Base-by-base conservation (phyloP, 306 rosid species). In the Medicago arabica region DNA sequence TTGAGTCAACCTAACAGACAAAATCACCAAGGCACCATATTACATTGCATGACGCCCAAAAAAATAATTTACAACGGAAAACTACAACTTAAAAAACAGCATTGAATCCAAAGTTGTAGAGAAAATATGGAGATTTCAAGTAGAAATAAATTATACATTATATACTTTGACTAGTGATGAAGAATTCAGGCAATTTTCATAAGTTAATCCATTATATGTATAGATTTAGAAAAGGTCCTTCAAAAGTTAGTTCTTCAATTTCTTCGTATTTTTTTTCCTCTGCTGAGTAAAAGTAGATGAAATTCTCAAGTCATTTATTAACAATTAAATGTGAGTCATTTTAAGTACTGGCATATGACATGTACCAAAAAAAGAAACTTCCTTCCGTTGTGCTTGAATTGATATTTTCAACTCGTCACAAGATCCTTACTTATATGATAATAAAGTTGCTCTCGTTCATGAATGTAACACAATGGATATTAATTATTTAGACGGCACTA, bases 1-100 rank as follows among this genome's bases (percentile, higher is more conserved):
- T 78, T 16, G 73, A 71, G 1, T 75, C 85, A n/a, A 49, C 62
- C 92, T 87, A 57, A n/a, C 11, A 18, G 66, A 70, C 49, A 73
- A 71, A 72, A 72, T 47, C 6, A 4, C 63, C 31, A 74, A 54
- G 19, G 44, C 38, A 79, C 49, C 41, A 21, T 21, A 59, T 57
- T 21, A 28, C 43, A 31, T 31, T 61, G 67, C 40, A 83, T 16
- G 69, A 23, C n/a, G 7, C 65, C 21, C 53, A 8, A 38, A 38
- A 54, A 7, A 71, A 38, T 19, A 67, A 43, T n/a, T 64, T 38
- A 51, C 9, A 16, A 16, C 10, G 11, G 9, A 17, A 70, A 9
- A 64, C 46, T 17, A 38, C 49, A 64, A 64, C 49, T 64, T 64
- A 64, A 11, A 64, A 63, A 8, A 63, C 23, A n/a, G 2, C 14